Percentiles rank a stretch among this genome's conserved stretches.
Evolutionary conservation across 441 rosid species (phyloP).

Genomic region (Corymbia calophylla): DNA sequence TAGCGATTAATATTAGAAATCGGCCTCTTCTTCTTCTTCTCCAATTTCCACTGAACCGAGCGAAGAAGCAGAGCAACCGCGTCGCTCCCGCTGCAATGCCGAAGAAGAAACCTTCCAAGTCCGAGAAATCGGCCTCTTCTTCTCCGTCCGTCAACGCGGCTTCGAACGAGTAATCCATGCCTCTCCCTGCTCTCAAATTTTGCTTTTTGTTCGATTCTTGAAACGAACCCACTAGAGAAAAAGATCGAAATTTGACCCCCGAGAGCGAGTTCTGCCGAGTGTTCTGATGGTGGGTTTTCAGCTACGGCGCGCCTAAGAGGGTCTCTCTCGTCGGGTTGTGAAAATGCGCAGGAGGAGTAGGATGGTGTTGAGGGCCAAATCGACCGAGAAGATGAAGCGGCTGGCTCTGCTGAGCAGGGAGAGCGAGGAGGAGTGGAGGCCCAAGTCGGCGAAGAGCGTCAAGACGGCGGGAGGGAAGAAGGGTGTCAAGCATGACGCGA

Average conservation of each 20-base stretch:
- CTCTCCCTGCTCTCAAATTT: background rate
- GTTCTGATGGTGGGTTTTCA: background rate
- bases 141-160: background rate
- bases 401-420: constrained; percentile 16
- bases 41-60: background rate
- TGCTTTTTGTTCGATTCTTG: background rate
- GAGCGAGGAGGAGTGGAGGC: constrained; percentile 20
- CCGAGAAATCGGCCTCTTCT: background rate
- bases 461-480: constrained; percentile 31
- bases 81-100: background rate
- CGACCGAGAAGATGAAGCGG: constrained; percentile 32
- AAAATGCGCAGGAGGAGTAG: constrained; percentile 30
- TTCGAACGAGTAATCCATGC: background rate
- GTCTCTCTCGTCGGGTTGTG: background rate
- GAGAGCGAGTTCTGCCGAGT: background rate
- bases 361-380: constrained; percentile 22
- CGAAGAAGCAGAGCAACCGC: background rate
- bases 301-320: too few species aligned
- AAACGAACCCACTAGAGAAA: background rate
- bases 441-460: constrained; percentile 11
- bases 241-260: background rate
- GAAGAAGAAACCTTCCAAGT: background rate
- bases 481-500: constrained; percentile 33
- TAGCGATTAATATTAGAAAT: background rate
- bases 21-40: background rate